phyloP scores from a whole-genome alignment of 2,329 filamentous ascomycete genomes.

The Mycosphaerella sp. region DNA sequence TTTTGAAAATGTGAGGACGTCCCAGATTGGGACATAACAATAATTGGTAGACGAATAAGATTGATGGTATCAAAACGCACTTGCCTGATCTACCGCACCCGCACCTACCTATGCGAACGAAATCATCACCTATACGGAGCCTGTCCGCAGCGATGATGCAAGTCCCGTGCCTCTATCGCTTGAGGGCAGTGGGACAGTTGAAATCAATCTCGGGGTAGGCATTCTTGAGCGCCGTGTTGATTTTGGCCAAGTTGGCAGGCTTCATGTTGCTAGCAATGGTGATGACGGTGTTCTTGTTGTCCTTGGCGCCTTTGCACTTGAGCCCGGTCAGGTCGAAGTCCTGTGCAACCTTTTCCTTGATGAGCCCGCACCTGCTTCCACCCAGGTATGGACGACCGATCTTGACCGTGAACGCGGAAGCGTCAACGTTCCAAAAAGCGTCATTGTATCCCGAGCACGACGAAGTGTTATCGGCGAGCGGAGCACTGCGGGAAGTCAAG shows the following conservation, averaged over 20 bases:
- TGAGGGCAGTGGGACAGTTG: constrained; percentile 7
- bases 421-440: constrained; percentile 10
- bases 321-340: constrained; percentile 6
- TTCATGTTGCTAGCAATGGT: constrained; percentile 14
- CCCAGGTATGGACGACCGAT: constrained; percentile 18
- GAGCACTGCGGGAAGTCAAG: constrained; percentile 1
- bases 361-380: constrained; percentile 10
- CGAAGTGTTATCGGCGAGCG: constrained; percentile 2
- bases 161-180: not conserved
- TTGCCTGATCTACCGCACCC: too few relatives aligned
- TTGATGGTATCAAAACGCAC: too few relatives aligned
- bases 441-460: constrained; percentile 14
- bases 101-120: too few relatives aligned
- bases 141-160: too few relatives aligned
- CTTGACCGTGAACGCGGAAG: constrained; percentile 13
- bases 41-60: too few relatives aligned
- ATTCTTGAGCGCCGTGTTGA: constrained; percentile 11
- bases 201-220: constrained; percentile 16
- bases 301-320: constrained; percentile 14
- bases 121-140: too few relatives aligned
- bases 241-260: constrained; percentile 4
- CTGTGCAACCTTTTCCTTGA: constrained; percentile 12
- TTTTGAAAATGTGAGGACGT: too few relatives aligned
- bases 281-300: constrained; percentile 16
- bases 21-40: too few relatives aligned